Conservation (phyloP, 1,284 basidiomycete species). For the Ustanciosporium gigantosporum region DNA sequence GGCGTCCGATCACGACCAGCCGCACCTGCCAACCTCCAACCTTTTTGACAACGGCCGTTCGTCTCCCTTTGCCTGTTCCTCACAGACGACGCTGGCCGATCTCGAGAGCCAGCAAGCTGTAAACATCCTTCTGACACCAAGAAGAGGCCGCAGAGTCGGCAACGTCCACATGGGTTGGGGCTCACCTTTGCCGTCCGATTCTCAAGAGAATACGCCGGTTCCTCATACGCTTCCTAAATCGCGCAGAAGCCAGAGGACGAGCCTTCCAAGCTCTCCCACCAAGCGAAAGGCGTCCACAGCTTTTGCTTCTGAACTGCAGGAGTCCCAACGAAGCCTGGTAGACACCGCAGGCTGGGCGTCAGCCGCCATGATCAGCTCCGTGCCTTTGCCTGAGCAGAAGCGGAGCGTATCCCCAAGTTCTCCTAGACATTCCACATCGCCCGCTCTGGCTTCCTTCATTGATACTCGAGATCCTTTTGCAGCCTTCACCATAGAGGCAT, state of each 20-base stretch:
- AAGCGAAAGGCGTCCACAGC: slow-evolving; percentile 38
- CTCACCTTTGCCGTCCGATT: slow-evolving; percentile 18
- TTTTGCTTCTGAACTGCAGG: slow-evolving; percentile 29
- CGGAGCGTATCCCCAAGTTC: slow-evolving; percentile 27
- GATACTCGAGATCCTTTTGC: slow-evolving; percentile 25
- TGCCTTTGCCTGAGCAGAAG: slow-evolving; percentile 15
- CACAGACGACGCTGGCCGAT: slow-evolving; percentile 31
- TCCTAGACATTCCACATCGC: slow-evolving; percentile 14
- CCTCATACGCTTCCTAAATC: slow-evolving; percentile 29
- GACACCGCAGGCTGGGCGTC: slow-evolving; percentile 38
- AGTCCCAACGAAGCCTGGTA: slow-evolving; percentile 35
- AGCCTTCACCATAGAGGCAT: slow-evolving; percentile 15
- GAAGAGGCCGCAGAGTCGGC: slow-evolving; percentile 36
- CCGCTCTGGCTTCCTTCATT: slow-evolving; percentile 9
- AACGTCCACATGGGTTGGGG: slow-evolving; percentile 44
- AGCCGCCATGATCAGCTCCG: slow-evolving; percentile 38
- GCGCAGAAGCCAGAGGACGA: slow-evolving; percentile 1
- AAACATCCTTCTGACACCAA: slow-evolving; percentile 35
- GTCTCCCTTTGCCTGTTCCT: slow-evolving; percentile 28
- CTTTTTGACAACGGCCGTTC: slow-evolving; percentile 14
- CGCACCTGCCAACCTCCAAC: neutral
- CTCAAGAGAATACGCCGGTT: slow-evolving; percentile 10
- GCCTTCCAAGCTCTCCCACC: slow-evolving; percentile 9
- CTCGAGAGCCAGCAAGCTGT: slow-evolving; percentile 11
- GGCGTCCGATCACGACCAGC: slow-evolving; percentile 23